Evolutionary conservation across 192 early-diverging fungal genomes (phyloP), one percentile per base, ranked within the genome.

Genomic region (Podila clonocystis): DNA sequence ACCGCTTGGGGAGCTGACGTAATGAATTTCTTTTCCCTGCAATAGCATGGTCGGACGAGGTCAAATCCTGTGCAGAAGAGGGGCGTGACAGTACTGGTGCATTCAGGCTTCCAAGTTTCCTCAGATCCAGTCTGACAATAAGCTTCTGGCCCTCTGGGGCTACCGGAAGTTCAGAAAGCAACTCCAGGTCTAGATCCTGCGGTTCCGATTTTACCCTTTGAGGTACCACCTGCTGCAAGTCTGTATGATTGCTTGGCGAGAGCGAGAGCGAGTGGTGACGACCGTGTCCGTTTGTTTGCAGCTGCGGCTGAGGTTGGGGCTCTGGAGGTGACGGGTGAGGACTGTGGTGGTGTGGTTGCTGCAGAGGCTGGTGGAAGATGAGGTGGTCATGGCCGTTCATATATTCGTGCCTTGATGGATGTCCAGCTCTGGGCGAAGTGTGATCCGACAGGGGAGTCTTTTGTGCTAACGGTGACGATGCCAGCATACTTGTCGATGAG

Each of bases 41-140:
- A 15, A 45, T 15, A 45, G 15, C 34, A 36, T 9, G 3, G 41
- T 45, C 41, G 13, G 41, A 15, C 41, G 41, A 45, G 13, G 41
- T 15, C 34, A 36, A 45, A 15, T 45, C 41, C 52, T 55, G 52
- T 24, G 34, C 34, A 1, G 34, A 6, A 12, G 52, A 22, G 1
- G 74, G 36, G 7, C 33, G 57, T 33, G 52, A 29, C 33, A 45
- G 63, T 2, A 20, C 5, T 3, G 67, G 58, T 6, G 17, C 4
- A 8, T 70, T 74, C 34, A 49, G 41, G 8, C 60, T 52, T 2
- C 62, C 48, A 19, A 76, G 33, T 49, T 70, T 76, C 49, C 74
- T 69, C 63, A 76, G 45, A 36, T 76, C 74, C 24, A 76, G 52
- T n/a, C 74, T 62, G 0, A 76, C 74, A 28, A 76, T 31, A 2